Base-by-base conservation (phyloP, 176 grass and related monocot genomes). In the Musa acuminata region DNA sequence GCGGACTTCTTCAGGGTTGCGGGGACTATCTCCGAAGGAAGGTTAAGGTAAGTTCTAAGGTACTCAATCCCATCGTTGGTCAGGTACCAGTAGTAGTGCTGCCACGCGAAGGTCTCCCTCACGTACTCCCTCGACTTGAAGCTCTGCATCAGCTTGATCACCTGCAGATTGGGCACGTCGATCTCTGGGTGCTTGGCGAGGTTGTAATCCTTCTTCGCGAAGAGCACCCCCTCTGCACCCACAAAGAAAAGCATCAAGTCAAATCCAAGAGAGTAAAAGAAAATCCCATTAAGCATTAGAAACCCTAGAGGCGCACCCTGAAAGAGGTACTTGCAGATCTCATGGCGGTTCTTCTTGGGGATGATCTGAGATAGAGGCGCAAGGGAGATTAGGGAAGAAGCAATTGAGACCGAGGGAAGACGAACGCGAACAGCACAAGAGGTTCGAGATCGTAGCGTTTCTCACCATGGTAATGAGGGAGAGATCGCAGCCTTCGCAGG, bases 281-380 rank as follows among this genome's bases (percentile, higher is more conserved):
- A 62, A 64, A 25, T 16, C 8, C 35, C 50, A 2, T 7, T 27
- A 21, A 0, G 19, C 29, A 70, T 1, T 12, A 35, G 0, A 5
- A 50, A 64, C 2, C 1, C 2, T 59, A 10, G 9, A 72, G 7
- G 8, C 67, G 12, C 9, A 98, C 94, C 94, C 50, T 93, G 77
- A 86, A 98, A 98, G 90, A 98, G 90, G 82, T 98, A 98, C 90
- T 98, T 98, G 90, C 88, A 93, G 84, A 98, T 98, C 86, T 93
- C 90, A 81, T 89, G 85, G 75, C 94, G 94, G 51, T 98, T 98
- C 86, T 98, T 98, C 94, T 98, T 98, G 71, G 94, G 60, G 80
- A 98, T 98, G 80, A 98, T 98, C 94, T 98, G 84, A 13, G 55
- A 62, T 60, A 49, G 25, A 74, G 78, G 65, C 52, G 11, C 49